A percentile compares a stretch with the other conserved stretches of the same genome.
These are phyloP conservation scores for Mallotus repandus DNA, from an alignment of 441 rosid species.

Conservation along the genomic window DNA sequence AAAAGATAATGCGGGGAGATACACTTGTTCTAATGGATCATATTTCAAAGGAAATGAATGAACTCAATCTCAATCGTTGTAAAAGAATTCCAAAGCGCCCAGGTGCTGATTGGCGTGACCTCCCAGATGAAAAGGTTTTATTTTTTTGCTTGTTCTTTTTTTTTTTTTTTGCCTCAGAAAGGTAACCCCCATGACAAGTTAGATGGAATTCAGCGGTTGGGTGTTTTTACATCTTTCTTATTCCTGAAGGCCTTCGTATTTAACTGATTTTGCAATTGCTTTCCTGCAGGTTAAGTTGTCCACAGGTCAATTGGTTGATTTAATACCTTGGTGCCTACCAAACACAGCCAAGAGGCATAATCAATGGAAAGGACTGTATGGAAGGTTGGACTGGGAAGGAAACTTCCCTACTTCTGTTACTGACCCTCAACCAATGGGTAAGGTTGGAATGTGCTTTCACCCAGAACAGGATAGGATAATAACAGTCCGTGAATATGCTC, in stretches of 20 bases:
- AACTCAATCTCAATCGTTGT: constrained; percentile 66
- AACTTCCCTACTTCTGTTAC: constrained; percentile 83
- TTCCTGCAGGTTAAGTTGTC: constrained; percentile 52
- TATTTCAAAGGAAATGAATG: constrained; percentile 77
- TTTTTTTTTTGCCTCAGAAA: background rate
- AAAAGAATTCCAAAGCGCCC: constrained; percentile 65
- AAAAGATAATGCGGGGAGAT: constrained; percentile 60
- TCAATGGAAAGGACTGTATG: constrained; percentile 84
- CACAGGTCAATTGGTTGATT: constrained; percentile 50
- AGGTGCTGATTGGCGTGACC: constrained; percentile 87
- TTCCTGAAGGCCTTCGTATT: background rate
- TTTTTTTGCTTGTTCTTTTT: no score
- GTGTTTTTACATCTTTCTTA: background rate
- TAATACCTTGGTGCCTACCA: constrained; percentile 75
- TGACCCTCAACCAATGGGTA: constrained; percentile 88
- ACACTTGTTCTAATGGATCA: constrained; percentile 55
- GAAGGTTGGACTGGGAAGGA: constrained; percentile 88
- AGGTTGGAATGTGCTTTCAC: constrained; percentile 86
- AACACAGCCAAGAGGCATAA: constrained; percentile 69
- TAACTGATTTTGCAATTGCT: background rate
- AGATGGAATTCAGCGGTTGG: background rate
- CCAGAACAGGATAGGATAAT: constrained; percentile 83
- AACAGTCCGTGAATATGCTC: constrained; percentile 81
- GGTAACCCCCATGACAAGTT: background rate
- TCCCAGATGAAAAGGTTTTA: constrained; percentile 60